These are phyloP conservation scores for Neurospora pannonica DNA, from an alignment of 495 filamentous ascomycete species.

Conservation along the genomic window DNA sequence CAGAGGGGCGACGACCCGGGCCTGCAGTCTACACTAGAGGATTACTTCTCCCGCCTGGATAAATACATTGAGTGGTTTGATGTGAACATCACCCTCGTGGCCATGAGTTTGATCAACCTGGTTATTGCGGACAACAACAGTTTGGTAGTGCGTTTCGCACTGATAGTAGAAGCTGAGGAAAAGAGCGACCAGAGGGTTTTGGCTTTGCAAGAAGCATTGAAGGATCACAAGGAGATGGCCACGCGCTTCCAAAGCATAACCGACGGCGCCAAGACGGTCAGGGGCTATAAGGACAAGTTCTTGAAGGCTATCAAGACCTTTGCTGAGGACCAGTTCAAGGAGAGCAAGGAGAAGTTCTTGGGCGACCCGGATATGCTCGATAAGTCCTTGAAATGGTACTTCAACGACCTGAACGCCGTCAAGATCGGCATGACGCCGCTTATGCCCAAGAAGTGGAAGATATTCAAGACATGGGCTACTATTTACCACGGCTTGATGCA, in stretches of 20 bases:
- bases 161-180: constrained; percentile 92
- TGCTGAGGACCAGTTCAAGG: constrained; percentile 65
- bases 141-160: constrained; percentile 79
- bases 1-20: constrained; percentile 60
- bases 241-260: constrained; percentile 90
- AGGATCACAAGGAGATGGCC: constrained; percentile 89
- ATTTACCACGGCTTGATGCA: constrained; percentile 95
- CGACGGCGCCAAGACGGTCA: constrained; percentile 78
- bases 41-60: constrained; percentile 83
- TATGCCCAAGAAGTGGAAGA: constrained; percentile 96
- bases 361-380: constrained; percentile 75
- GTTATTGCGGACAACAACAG: constrained; percentile 76
- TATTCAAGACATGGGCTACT: constrained; percentile 77
- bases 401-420: constrained; percentile 91
- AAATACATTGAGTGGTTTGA: constrained; percentile 88
- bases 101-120: constrained; percentile 79
- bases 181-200: constrained; percentile 85
- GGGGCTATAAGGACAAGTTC: constrained; percentile 96
- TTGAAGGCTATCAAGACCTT: constrained; percentile 65
- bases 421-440: constrained; percentile 79
- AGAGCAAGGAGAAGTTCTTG: constrained; percentile 63
- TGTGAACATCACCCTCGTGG: constrained; percentile 80
- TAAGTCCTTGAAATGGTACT: constrained; percentile 86
- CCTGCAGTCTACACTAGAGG: constrained; percentile 67
- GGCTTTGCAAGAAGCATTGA: constrained; percentile 86